phyloP scores from a whole-genome alignment of 441 rosid species.

The Dalechampia spathulata region DNA sequence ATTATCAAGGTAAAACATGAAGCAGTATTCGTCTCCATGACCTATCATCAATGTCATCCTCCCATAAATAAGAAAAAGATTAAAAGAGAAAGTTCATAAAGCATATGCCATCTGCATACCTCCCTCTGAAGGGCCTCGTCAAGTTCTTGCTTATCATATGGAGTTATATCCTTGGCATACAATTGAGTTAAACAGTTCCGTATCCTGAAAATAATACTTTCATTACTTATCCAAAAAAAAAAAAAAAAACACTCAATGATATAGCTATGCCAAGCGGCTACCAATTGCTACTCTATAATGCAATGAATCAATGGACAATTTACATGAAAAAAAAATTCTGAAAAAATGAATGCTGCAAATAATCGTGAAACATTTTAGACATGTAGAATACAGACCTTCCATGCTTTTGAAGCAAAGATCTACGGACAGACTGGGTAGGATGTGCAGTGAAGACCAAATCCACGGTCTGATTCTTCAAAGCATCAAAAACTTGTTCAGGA shows the following conservation, averaged over 20 bases:
- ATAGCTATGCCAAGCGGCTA: not conserved
- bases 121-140: conserved; percentile 92
- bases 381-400: conserved; percentile 45
- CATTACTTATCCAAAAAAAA: not conserved
- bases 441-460: conserved; percentile 98
- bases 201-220: conserved; percentile 36
- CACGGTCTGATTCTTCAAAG: conserved; percentile 92
- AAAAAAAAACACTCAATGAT: not conserved
- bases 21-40: not conserved
- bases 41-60: not conserved
- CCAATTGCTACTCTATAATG: not conserved
- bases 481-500: conserved; percentile 86
- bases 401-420: conserved; percentile 95
- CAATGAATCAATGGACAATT: not conserved
- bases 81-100: not conserved
- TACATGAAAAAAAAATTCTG: too few species aligned
- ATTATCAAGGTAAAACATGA: too few species aligned
- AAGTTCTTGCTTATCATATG: conserved; percentile 93
- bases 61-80: not conserved
- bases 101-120: conserved; percentile 30
- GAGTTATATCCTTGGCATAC: conserved; percentile 87
- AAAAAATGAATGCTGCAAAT: not conserved
- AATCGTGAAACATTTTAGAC: not conserved
- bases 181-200: conserved; percentile 72
- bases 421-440: conserved; percentile 89